A percentile compares a stretch with the other conserved stretches of the same genome.
Conservation (phyloP, 2,329 filamentous ascomycete genomes). For the Beauveria scarabaeidicola region DNA sequence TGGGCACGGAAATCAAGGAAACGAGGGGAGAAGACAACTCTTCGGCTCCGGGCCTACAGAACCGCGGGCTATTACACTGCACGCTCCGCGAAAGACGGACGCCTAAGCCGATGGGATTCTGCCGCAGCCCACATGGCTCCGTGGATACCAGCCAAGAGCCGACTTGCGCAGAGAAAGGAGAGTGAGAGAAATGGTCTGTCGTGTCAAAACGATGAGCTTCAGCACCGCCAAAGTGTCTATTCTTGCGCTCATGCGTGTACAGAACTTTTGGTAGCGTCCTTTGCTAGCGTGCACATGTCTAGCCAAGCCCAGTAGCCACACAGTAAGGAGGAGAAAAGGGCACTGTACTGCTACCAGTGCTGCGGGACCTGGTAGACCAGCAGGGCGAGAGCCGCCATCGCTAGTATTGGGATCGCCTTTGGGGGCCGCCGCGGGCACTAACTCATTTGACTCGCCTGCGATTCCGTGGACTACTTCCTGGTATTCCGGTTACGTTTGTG, state of each 20-base stretch:
- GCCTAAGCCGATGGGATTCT: not conserved
- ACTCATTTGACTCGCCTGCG: not conserved
- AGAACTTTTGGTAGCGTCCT: conserved; percentile 3
- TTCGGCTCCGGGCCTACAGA: not conserved
- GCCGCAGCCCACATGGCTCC: not conserved
- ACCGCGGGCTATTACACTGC: not conserved
- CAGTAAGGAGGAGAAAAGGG: not conserved
- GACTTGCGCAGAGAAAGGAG: too few relatives aligned
- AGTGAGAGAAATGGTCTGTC: too few relatives aligned
- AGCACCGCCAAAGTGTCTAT: not conserved
- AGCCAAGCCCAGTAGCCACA: not conserved
- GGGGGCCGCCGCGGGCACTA: conserved; percentile 6
- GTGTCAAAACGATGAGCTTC: not conserved
- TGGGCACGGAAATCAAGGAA: not conserved
- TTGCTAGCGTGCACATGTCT: not conserved
- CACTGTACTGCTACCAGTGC: not conserved
- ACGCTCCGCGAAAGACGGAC: not conserved
- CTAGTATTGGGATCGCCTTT: conserved; percentile 5
- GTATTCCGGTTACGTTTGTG: not conserved
- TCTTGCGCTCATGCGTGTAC: not conserved
- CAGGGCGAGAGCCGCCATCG: conserved; percentile 7
- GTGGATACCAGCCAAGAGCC: not conserved
- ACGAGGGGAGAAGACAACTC: not conserved
- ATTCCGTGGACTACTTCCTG: not conserved
- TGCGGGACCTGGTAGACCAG: not conserved